These are phyloP conservation scores for Leccinellum luteum DNA, from an alignment of 768 basidiomycete genomes.

Conservation along the genomic window DNA sequence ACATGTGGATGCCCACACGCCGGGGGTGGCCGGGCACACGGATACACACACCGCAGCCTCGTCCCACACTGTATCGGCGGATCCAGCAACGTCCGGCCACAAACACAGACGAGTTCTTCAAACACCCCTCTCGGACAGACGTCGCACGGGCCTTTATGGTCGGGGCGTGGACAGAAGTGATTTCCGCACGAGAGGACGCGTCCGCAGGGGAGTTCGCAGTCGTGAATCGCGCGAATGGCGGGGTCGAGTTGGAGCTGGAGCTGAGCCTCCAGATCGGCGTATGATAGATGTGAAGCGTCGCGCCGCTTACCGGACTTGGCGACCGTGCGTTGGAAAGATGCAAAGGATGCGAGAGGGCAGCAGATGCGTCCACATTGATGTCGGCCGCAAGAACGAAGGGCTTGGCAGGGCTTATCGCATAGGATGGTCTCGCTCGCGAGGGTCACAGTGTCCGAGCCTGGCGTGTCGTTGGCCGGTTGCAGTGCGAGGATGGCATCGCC, in stretches of 20 bases:
- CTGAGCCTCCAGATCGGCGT: slow-evolving; percentile 6
- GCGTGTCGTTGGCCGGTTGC: slow-evolving; percentile 17
- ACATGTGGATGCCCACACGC: slow-evolving; percentile 81
- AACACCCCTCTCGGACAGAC: slow-evolving; percentile 87
- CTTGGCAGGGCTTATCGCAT: slow-evolving; percentile 79
- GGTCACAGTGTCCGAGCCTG: slow-evolving; percentile 16
- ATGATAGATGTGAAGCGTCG: slow-evolving; percentile 18
- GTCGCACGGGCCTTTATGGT: slow-evolving; percentile 81
- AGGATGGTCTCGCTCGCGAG: slow-evolving; percentile 61
- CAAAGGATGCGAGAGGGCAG: slow-evolving; percentile 80
- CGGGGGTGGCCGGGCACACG: slow-evolving; percentile 68
- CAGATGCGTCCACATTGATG: slow-evolving; percentile 86
- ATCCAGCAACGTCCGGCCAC: slow-evolving; percentile 82
- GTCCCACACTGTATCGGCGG: slow-evolving; percentile 92
- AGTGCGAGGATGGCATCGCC: slow-evolving; percentile 16
- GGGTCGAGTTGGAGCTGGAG: slow-evolving; percentile 41
- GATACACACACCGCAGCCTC: slow-evolving; percentile 70
- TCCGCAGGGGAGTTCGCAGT: slow-evolving; percentile 80
- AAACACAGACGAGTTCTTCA: slow-evolving; percentile 86
- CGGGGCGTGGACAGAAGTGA: slow-evolving; percentile 73
- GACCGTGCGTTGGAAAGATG: slow-evolving; percentile 52
- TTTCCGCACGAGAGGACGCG: slow-evolving; percentile 72
- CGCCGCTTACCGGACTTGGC: slow-evolving; percentile 50
- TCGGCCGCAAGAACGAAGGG: slow-evolving; percentile 76
- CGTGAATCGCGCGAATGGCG: slow-evolving; percentile 70